Base-by-base conservation (phyloP, 257 asterid species). In the Orobanche coerulescens region DNA sequence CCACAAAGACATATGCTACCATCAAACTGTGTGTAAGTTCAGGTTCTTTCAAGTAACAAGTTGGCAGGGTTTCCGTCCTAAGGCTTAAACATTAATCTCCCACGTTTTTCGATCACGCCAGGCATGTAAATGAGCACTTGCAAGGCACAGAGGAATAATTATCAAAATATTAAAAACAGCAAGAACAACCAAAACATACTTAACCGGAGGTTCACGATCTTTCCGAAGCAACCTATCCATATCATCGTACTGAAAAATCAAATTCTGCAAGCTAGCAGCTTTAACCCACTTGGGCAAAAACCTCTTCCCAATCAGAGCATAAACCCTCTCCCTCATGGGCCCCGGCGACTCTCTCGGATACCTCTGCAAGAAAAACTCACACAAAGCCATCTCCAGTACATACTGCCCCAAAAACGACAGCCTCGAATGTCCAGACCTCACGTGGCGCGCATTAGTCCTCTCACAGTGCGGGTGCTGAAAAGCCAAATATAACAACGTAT, bases 291-390 rank as follows among this genome's bases (percentile, higher is more conserved):
- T 81, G 25, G 99, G 99, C 75, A 89, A 62, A 69, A 61, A 89
- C 78, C 90, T 86, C 81, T 93, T 93, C 78, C 99, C 99, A 62
- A 86, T 86, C 71, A 93, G 25, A 26, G 92, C 92, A 74, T 70
- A 93, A 33, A 86, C 96, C 70, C 98, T 84, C 78, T 93, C 98
- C 84, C 98, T 83, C 97, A 89, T 86, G 2, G 97, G 98, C 16
- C 97, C 96, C 0, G 98, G 97, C 0, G 97, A 84, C 40, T 93
- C 98, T 82, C 95, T 83, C 5, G 97, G 97, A 64, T 89, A 93
- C 53, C 95, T 70, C 71, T 93, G 97, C 90, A 93, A 42, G 82
- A 84, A 86, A 74, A 89, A 89, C 79, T 93, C 99, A 57, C 99
- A 89, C 73, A 89, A 54, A 0, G 90, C 95, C 75, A 86, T 57